Evolutionary conservation across 495 filamentous ascomycete genomes (phyloP).

Genomic region (Amniculicola lignicola): DNA sequence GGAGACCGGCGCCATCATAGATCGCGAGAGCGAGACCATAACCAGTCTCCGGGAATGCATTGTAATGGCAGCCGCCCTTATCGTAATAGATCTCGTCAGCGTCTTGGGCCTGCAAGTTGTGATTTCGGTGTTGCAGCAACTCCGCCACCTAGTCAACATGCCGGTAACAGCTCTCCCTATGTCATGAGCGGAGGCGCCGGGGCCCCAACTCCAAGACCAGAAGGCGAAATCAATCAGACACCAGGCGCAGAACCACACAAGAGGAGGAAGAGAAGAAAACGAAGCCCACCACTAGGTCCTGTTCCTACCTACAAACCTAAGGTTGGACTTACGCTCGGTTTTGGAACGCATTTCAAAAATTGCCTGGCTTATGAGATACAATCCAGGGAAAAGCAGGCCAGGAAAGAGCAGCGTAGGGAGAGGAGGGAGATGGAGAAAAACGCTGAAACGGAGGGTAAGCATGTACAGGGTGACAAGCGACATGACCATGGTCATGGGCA

Average conservation of each 20-base stretch:
- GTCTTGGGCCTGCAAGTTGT: neutral
- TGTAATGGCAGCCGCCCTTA: neutral
- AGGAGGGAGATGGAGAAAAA: no score
- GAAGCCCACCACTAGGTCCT: neutral
- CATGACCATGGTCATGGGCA: no score
- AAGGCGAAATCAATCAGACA: neutral
- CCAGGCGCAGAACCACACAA: neutral
- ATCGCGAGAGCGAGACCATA: neutral
- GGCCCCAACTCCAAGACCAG: neutral
- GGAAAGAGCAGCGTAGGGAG: neutral
- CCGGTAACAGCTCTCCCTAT: neutral
- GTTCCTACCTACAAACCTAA: constrained; percentile 7
- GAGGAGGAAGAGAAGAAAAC: neutral
- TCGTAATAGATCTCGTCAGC: neutral
- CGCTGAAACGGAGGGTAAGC: no score
- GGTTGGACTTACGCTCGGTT: constrained; percentile 1
- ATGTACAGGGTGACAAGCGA: no score
- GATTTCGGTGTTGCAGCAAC: neutral
- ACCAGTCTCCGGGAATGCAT: neutral
- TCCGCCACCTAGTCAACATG: neutral
- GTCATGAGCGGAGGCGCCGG: neutral
- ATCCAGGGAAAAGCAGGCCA: neutral
- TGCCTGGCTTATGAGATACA: neutral
- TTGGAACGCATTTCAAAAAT: neutral
- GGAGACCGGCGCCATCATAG: neutral